Conservation (phyloP, 2,329 filamentous ascomycete species). For the Phialocephala subalpina region DNA sequence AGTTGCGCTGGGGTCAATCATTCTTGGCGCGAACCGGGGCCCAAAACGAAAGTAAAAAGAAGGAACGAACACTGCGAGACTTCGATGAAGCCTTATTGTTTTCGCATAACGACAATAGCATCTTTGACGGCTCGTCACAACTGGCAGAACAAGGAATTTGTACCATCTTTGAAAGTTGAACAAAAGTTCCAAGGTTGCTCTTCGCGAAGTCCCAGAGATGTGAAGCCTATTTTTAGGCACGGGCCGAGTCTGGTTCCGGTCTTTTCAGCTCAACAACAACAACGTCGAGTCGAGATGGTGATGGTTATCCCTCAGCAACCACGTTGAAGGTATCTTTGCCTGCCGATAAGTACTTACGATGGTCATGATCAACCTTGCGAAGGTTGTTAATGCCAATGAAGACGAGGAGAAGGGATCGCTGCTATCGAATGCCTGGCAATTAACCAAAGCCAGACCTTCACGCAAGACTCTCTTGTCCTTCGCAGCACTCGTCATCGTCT, state of each 20-base stretch:
- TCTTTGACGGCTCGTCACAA: no score
- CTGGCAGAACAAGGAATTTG: no score
- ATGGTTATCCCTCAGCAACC: not conserved
- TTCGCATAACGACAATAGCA: not conserved
- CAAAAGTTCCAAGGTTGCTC: not conserved
- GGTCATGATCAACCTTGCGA: constrained; percentile 14
- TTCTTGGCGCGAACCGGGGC: not conserved
- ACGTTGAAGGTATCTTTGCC: constrained; percentile 8
- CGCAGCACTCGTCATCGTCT: not conserved
- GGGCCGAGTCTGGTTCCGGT: not conserved
- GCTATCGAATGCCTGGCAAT: not conserved
- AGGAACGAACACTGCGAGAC: not conserved
- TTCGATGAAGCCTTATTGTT: not conserved
- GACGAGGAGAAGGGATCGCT: constrained; percentile 13
- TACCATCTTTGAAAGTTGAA: not conserved
- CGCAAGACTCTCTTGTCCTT: constrained; percentile 1
- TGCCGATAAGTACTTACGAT: not conserved
- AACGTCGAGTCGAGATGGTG: not conserved
- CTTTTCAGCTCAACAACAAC: not conserved
- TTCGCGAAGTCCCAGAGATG: not conserved
- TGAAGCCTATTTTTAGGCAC: constrained; percentile 2
- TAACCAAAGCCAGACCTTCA: not conserved
- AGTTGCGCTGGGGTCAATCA: not conserved
- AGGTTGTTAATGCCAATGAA: constrained; percentile 1
- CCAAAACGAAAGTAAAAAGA: not conserved